A percentile compares a stretch with the other conserved stretches of the same genome.
Evolutionary conservation across 257 asterid genomes (phyloP).

Genomic region (Salvia rosmarinus): DNA sequence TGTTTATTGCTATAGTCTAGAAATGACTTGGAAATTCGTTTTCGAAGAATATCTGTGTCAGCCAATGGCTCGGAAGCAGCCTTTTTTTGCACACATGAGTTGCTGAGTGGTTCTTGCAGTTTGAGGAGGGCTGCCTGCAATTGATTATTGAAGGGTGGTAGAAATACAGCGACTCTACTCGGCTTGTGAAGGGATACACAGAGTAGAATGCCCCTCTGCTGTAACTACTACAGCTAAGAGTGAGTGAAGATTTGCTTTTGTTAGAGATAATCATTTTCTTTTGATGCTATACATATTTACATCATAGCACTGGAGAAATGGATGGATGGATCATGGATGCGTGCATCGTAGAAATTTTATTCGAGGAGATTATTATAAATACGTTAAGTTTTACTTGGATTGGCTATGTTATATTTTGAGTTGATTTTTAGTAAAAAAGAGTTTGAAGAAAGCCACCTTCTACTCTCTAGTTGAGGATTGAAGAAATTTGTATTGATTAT

Average conservation of each 20-base stretch:
- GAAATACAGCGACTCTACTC: neutral
- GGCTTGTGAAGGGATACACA: neutral
- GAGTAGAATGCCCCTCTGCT: neutral
- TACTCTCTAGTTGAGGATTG: neutral
- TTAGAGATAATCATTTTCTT: too few species aligned
- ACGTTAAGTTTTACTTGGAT: neutral
- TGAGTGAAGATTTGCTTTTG: too few species aligned
- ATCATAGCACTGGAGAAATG: too few species aligned
- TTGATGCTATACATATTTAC: too few species aligned
- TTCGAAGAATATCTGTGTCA: neutral
- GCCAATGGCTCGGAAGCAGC: neutral
- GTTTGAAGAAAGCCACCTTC: neutral
- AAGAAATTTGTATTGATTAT: neutral
- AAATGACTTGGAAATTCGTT: neutral
- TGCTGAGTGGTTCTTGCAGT: neutral
- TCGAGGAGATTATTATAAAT: too few species aligned
- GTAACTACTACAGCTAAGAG: neutral
- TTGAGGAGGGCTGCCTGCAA: constrained; percentile 1
- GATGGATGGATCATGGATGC: too few species aligned
- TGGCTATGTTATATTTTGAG: neutral
- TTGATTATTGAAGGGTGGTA: neutral
- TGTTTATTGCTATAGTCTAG: neutral
- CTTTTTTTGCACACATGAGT: neutral
- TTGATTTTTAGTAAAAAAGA: neutral
- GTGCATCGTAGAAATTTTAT: too few species aligned